Evolutionary conservation across 2,329 filamentous ascomycete genomes (phyloP).

Genomic region (Alternaria arborescens): DNA sequence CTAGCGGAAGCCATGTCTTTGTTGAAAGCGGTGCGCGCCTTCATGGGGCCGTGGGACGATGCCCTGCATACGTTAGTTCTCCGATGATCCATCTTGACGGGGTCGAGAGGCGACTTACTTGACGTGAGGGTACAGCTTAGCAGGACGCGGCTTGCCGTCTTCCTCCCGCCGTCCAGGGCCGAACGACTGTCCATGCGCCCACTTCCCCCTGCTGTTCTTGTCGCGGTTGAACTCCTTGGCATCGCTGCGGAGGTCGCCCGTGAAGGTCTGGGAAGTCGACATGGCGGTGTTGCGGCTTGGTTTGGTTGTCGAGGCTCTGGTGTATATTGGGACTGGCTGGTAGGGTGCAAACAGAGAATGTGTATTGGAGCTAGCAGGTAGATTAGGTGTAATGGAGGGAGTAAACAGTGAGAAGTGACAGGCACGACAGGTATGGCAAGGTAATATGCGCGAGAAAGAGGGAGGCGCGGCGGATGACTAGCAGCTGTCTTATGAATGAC

Average conservation of each 20-base stretch:
- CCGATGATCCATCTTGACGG: neutral
- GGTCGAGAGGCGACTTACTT: slow-evolving; percentile 37
- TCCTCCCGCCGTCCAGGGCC: slow-evolving; percentile 50
- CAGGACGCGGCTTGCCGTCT: slow-evolving; percentile 48
- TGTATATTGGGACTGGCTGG: slow-evolving; percentile 1
- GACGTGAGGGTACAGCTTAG: slow-evolving; percentile 39
- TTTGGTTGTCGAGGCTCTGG: slow-evolving; percentile 8
- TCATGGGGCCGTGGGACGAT: slow-evolving; percentile 38
- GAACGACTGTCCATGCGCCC: slow-evolving; percentile 56
- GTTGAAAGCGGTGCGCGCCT: slow-evolving; percentile 49
- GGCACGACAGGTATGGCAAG: slow-evolving; percentile 18
- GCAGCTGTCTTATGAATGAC: slow-evolving; percentile 47
- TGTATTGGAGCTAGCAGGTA: slow-evolving; percentile 23
- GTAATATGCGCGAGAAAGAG: slow-evolving; percentile 35
- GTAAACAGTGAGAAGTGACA: slow-evolving; percentile 17
- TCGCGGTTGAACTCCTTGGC: slow-evolving; percentile 63
- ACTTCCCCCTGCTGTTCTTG: slow-evolving; percentile 61
- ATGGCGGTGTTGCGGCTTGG: slow-evolving; percentile 40
- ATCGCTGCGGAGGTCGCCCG: slow-evolving; percentile 63
- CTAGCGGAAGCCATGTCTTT: slow-evolving; percentile 55
- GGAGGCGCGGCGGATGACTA: slow-evolving; percentile 44
- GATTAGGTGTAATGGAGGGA: slow-evolving; percentile 24
- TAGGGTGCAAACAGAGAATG: neutral
- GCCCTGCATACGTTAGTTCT: slow-evolving; percentile 32
- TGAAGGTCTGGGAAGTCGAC: slow-evolving; percentile 58